Evolutionary conservation across 140 eudicot species (phyloP).

Genomic region (Erigeron philadelphicus): DNA sequence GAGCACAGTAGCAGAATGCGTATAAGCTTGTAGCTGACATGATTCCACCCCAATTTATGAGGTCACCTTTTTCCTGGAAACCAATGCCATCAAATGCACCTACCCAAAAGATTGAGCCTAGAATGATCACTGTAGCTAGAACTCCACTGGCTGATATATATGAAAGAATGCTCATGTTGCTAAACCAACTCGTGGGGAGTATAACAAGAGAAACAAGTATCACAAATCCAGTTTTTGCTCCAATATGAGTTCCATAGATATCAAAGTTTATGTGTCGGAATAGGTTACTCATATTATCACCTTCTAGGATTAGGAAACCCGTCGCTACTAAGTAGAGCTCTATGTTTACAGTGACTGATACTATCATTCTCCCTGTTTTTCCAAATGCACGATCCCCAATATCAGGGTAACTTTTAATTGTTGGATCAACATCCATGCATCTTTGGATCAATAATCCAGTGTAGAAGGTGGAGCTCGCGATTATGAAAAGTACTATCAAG

Average conservation of each 20-base stretch:
- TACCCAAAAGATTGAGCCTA: constrained; percentile 60
- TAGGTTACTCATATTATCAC: constrained; percentile 61
- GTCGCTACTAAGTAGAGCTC: constrained; percentile 77
- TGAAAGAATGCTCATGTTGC: constrained; percentile 59
- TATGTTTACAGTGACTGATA: constrained; percentile 47
- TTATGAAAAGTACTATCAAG: constrained; percentile 41
- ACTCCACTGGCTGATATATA: constrained; percentile 78
- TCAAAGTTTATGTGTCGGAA: constrained; percentile 43
- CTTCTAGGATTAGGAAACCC: constrained; percentile 74
- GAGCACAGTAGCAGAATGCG: constrained; percentile 76
- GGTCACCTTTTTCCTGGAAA: constrained; percentile 48
- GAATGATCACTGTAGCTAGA: constrained; percentile 55
- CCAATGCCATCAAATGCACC: constrained; percentile 68
- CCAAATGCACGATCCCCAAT: constrained; percentile 80
- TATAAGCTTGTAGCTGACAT: constrained; percentile 64
- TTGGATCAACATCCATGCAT: constrained; percentile 72
- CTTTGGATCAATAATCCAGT: constrained; percentile 63
- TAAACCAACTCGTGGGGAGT: constrained; percentile 59
- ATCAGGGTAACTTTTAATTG: constrained; percentile 63
- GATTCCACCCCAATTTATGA: constrained; percentile 46
- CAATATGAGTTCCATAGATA: constrained; percentile 34
- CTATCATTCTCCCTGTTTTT: constrained; percentile 42
- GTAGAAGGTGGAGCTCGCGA: constrained; percentile 64
- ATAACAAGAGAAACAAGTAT: constrained; percentile 48
- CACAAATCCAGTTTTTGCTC: constrained; percentile 49